phyloP scores from a whole-genome alignment of 805 yeast genomes.

The Lipomyces yamadae region DNA sequence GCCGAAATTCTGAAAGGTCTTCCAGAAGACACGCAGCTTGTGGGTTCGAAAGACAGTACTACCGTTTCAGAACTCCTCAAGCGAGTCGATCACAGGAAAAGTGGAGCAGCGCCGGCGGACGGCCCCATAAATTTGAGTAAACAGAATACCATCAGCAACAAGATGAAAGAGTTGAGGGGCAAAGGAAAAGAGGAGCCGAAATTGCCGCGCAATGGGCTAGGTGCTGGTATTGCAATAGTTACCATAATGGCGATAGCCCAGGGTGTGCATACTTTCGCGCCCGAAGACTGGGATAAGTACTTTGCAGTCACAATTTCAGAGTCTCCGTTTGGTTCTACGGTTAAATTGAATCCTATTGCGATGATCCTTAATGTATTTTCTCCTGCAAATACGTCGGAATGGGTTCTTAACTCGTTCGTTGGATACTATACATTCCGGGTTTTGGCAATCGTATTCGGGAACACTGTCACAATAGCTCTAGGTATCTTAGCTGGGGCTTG shows the following conservation, averaged over 20 bases:
- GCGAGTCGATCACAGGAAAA: neutral
- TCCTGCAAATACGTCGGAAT: constrained; percentile 18
- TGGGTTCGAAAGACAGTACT: constrained; percentile 3
- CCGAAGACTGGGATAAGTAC: constrained; percentile 22
- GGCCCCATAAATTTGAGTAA: neutral
- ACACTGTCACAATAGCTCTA: constrained; percentile 11
- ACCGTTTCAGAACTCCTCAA: neutral
- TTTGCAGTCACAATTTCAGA: constrained; percentile 13
- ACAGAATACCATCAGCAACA: neutral
- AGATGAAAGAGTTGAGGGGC: neutral
- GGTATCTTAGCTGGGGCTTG: constrained; percentile 18
- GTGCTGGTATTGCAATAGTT: constrained; percentile 10
- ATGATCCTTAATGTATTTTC: constrained; percentile 23
- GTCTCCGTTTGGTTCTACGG: constrained; percentile 8
- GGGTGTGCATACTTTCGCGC: constrained; percentile 6
- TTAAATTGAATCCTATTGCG: constrained; percentile 9
- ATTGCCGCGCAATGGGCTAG: constrained; percentile 10
- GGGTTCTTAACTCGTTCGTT: constrained; percentile 21
- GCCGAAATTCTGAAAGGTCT: neutral
- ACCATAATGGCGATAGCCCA: constrained; percentile 15
- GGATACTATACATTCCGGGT: constrained; percentile 23
- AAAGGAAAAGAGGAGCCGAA: constrained; percentile 11
- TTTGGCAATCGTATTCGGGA: constrained; percentile 27
- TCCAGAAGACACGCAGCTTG: neutral
- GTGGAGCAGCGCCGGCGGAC: neutral